Conservation (phyloP, 441 rosid species). For the Rhodomyrtus psidioides region DNA sequence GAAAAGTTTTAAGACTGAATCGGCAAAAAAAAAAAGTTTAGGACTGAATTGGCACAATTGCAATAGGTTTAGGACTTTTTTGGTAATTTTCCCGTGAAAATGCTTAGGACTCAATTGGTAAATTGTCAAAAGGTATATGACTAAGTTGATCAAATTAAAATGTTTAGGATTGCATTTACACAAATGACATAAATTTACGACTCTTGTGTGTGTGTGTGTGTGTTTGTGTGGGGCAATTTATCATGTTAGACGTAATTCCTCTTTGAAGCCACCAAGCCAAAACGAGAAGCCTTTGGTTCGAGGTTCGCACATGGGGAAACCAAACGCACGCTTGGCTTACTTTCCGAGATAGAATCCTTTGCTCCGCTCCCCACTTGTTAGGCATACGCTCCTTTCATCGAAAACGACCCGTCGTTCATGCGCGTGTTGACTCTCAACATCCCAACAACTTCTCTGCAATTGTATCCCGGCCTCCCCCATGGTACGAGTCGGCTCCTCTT, state of each 20-base stretch:
- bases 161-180: too few species aligned
- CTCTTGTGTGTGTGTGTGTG: too few species aligned
- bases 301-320: background rate
- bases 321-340: background rate
- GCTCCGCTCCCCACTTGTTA: background rate
- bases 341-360: background rate
- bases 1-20: too few species aligned
- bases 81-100: too few species aligned
- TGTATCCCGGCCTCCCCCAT: background rate
- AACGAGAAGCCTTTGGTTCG: background rate
- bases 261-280: background rate
- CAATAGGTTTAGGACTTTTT: too few species aligned
- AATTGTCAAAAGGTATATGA: too few species aligned
- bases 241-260: background rate
- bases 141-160: too few species aligned
- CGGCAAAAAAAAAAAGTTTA: too few species aligned
- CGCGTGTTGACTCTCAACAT: background rate
- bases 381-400: background rate
- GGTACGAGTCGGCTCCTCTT: background rate
- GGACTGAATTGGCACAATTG: too few species aligned
- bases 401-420: background rate
- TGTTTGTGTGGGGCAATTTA: too few species aligned
- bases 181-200: too few species aligned
- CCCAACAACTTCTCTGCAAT: background rate
- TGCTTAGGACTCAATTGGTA: too few species aligned